Evolutionary conservation across 129 eudicot species (phyloP), one percentile per base, ranked within the genome.

Genomic region (Tanacetum coccineum): DNA sequence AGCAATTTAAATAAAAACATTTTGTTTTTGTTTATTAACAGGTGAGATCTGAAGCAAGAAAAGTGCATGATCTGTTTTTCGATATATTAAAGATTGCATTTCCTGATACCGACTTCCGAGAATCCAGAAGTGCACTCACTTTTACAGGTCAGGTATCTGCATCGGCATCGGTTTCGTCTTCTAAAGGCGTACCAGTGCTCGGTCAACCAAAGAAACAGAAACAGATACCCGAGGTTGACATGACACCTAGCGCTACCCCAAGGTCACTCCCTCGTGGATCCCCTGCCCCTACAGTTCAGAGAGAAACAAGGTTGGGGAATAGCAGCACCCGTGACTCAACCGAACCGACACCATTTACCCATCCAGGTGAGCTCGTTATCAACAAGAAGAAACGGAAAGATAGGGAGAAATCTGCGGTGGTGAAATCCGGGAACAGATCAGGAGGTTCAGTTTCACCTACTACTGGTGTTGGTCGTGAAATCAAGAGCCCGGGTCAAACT

Each of bases 371-470:
- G 73, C 89, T 93, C 55, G 98, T 93, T 6, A 87, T 86, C 47
- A 86, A 95, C 86, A 93, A 93, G 74, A 86, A 84, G 86, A 93
- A 88, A 80, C 82, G 98, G 66, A 93, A 88, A 70, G 98, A 93
- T 44, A 70, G 96, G 70, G 96, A 93, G 56, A 93, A 93, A 69
- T 76, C 88, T 36, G 42, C 42, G 3, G 59, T 76, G 17, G 75
- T 72, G 8, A 84, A 75, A 67, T 46, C 85, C 0, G 90, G 95
- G 64, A 82, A 46, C 56, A 78, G 77, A 45, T 79, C 87, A 32
- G 81, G 74, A 13, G 85, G 91, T 6, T 88, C 87, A 0, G 82
- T 82, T n/a, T 86, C 95, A 8, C 89, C 96, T 25, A 58, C 39
- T 13, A 26, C 39, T 13, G 44, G 63, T 0, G 39, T 79, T 32